Conservation (phyloP, 306 rosid species). For the Echinosophora koreensis region DNA sequence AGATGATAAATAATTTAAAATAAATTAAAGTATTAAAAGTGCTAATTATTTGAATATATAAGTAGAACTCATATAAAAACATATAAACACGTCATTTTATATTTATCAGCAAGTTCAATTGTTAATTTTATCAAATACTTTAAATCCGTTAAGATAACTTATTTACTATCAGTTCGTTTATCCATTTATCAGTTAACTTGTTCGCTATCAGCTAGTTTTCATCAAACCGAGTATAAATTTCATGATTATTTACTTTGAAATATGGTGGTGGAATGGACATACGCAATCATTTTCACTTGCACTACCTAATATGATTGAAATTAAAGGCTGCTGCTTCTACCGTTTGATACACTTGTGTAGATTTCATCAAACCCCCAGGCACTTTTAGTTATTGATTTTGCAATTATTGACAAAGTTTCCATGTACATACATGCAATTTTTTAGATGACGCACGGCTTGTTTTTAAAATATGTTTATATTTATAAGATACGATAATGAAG, state of each 20-base stretch:
- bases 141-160: too few relatives aligned
- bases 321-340: slow-evolving; percentile 7
- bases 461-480: background rate
- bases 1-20: too few relatives aligned
- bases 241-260: slow-evolving; percentile 31
- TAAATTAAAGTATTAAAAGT: too few relatives aligned
- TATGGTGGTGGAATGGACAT: slow-evolving; percentile 14
- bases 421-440: slow-evolving; percentile 1
- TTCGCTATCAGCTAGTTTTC: too few relatives aligned
- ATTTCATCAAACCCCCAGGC: slow-evolving; percentile 30
- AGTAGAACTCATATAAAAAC: too few relatives aligned
- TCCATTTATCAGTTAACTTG: too few relatives aligned
- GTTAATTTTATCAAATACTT: too few relatives aligned
- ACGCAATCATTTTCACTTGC: slow-evolving; percentile 43
- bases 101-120: too few relatives aligned
- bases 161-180: too few relatives aligned
- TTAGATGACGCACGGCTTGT: slow-evolving; percentile 1
- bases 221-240: background rate
- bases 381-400: slow-evolving; percentile 1
- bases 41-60: too few relatives aligned
- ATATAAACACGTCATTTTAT: too few relatives aligned
- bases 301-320: slow-evolving; percentile 55
- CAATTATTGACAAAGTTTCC: background rate
- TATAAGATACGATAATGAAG: background rate
- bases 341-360: background rate